Base-by-base conservation (phyloP, 2,329 filamentous ascomycete species). In the Lecanicillium sp. region DNA sequence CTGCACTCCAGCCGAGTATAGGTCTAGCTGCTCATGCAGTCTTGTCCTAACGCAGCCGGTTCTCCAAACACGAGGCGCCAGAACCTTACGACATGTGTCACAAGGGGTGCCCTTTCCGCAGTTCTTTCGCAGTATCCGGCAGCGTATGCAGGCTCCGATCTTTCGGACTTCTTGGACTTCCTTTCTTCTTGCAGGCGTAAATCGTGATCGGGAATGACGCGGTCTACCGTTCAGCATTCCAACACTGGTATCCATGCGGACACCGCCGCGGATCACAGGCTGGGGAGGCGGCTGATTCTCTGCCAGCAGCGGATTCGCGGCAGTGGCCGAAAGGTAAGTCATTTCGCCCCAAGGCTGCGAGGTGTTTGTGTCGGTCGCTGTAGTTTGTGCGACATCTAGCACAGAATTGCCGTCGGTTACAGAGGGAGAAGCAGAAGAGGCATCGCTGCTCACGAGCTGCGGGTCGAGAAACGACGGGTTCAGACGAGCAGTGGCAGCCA, bases 161-260 rank as follows among this genome's bases (percentile, higher is more conserved):
- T 78, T 77, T 17, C 79, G 72, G 17, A 82, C 74, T 45, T 77
- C 74, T 46, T 80, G 76, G 2, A 83, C 78, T 50, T 82, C 74
- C 51, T 75, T 79, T 17, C 79, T 66, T n/a, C 79, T 66, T 2
- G 61, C 62, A 5, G 73, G 64, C 15, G 70, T 73, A 46, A 81
- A 81, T 8, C 72, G 65, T 4, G 74, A 72, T 9, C 77, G 69
- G 7, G 69, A 68, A 48, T 79, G 69, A 13, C 69, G 69, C 2
- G 68, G 62, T 38, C 66, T 66, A 10, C 71, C 69, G 33, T 74
- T 68, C 2, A 66, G 55, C 2, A 55, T 48, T 3, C 56, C 51
- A 35, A 66, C 62, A 19, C 58, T 59, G 3, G 64, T 67, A 41
- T 75, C 69, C 62, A 79, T 69, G 15, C 73, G 67, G 37, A 74